Conservation (phyloP, 129 eudicot genomes). For the Rutidosis leptorrhynchoides region DNA sequence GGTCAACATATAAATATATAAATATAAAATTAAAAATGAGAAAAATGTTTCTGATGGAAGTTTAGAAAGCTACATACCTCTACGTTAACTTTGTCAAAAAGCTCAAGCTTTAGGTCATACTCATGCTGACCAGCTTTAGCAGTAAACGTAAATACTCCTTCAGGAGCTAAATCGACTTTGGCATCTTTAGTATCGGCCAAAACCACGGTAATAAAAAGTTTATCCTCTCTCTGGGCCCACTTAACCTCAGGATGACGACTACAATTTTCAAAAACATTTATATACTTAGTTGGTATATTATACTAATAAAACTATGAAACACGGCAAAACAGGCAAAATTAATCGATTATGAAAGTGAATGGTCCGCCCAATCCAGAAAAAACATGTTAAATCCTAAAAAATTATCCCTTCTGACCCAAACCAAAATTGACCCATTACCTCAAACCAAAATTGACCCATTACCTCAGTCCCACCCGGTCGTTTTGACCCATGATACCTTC, state of each 20-base stretch:
- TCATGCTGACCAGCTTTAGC: conserved; percentile 58
- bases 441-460: too few species aligned
- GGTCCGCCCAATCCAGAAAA: too few species aligned
- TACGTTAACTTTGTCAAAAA: conserved; percentile 75
- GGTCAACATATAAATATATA: too few species aligned
- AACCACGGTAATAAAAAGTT: conserved; percentile 63
- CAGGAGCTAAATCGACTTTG: conserved; percentile 77
- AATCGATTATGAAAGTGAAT: neutral
- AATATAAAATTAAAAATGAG: too few species aligned
- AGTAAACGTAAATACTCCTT: conserved; percentile 72
- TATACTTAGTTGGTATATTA: neutral
- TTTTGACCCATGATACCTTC: too few species aligned
- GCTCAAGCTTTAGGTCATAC: conserved; percentile 73
- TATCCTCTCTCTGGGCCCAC: conserved; percentile 95
- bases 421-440: too few species aligned
- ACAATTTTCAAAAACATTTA: conserved; percentile 13
- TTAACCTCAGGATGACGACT: conserved; percentile 92
- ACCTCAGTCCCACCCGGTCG: too few species aligned
- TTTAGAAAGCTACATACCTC: conserved; percentile 49
- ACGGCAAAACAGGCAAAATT: neutral
- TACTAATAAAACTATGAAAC: neutral
- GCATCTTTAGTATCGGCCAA: conserved; percentile 79
- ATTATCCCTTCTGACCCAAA: too few species aligned
- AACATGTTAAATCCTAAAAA: too few species aligned
- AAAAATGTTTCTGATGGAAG: too few species aligned